These are phyloP conservation scores for Elongisporangium undulatum DNA, from an alignment of 352 stramenopile species.

Conservation along the genomic window DNA sequence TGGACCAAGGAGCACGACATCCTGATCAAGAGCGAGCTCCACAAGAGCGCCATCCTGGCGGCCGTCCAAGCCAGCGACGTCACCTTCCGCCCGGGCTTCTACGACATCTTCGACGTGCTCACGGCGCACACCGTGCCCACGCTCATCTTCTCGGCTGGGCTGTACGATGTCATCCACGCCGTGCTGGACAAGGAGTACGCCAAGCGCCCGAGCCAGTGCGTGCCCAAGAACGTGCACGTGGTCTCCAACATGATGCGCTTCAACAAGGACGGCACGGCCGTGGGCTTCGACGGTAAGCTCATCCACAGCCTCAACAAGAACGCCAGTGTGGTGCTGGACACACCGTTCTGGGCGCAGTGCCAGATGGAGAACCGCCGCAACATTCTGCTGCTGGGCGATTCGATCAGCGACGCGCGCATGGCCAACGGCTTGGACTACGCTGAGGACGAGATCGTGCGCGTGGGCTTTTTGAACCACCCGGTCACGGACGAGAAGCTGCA, in stretches of 20 bases:
- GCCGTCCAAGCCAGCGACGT: slow-evolving; percentile 53
- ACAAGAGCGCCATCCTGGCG: slow-evolving; percentile 28
- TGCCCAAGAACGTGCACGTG: slow-evolving; percentile 65
- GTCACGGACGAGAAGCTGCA: slow-evolving; percentile 46
- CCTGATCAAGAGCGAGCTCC: slow-evolving; percentile 56
- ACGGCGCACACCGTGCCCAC: slow-evolving; percentile 54
- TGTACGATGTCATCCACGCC: slow-evolving; percentile 80
- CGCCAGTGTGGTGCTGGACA: slow-evolving; percentile 52
- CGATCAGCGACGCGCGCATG: slow-evolving; percentile 66
- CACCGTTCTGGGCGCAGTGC: slow-evolving; percentile 70
- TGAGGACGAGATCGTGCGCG: slow-evolving; percentile 60
- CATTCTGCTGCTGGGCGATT: slow-evolving; percentile 74
- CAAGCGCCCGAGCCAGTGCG: slow-evolving; percentile 15
- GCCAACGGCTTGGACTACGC: slow-evolving; percentile 47
- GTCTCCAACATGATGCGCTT: slow-evolving; percentile 84
- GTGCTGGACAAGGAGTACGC: slow-evolving; percentile 67
- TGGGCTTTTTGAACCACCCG: slow-evolving; percentile 67
- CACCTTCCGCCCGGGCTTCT: slow-evolving; percentile 49
- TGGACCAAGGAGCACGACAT: slow-evolving; percentile 47
- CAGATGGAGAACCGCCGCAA: slow-evolving; percentile 65
- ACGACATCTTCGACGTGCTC: slow-evolving; percentile 57
- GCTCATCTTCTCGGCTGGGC: slow-evolving; percentile 64
- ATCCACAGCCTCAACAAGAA: slow-evolving; percentile 85
- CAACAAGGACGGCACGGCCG: slow-evolving; percentile 31
- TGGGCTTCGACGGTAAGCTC: slow-evolving; percentile 61